phyloP scores from a whole-genome alignment of 208 protist genomes.

The Leishmania braziliensis region DNA sequence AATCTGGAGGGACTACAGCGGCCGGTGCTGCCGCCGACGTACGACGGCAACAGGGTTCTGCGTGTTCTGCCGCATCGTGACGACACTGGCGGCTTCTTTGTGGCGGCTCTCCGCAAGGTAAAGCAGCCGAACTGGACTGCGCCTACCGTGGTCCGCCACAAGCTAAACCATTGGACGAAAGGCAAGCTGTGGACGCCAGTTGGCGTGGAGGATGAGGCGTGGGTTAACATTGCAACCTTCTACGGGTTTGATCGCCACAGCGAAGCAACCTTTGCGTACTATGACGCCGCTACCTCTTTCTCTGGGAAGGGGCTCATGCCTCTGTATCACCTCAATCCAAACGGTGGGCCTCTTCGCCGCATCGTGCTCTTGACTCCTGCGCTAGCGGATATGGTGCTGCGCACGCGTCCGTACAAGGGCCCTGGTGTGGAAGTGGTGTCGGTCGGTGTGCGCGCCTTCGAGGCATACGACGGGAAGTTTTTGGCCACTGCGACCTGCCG shows the following conservation, averaged over 20 bases:
- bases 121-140: constrained; percentile 43
- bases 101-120: constrained; percentile 86
- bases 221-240: constrained; percentile 75
- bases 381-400: constrained; percentile 69
- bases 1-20: constrained; percentile 55
- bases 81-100: constrained; percentile 92
- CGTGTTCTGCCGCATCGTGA: constrained; percentile 87
- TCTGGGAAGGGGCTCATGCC: constrained; percentile 51
- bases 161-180: constrained; percentile 91
- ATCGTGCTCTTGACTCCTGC: constrained; percentile 84
- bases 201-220: constrained; percentile 55
- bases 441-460: constrained; percentile 81
- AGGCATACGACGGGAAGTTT: constrained; percentile 83
- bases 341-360: constrained; percentile 67
- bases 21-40: constrained; percentile 44
- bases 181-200: constrained; percentile 85
- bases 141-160: constrained; percentile 44
- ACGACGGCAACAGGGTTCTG: constrained; percentile 77
- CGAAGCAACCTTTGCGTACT: constrained; percentile 43
- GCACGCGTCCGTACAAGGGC: constrained; percentile 84
- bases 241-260: constrained; percentile 72
- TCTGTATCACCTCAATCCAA: constrained; percentile 86
- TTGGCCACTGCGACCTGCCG: constrained; percentile 69
- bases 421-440: constrained; percentile 90
- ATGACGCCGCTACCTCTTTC: constrained; percentile 3